Conservation (phyloP, 352 stramenopile species). For the Phytophthora multivora region DNA sequence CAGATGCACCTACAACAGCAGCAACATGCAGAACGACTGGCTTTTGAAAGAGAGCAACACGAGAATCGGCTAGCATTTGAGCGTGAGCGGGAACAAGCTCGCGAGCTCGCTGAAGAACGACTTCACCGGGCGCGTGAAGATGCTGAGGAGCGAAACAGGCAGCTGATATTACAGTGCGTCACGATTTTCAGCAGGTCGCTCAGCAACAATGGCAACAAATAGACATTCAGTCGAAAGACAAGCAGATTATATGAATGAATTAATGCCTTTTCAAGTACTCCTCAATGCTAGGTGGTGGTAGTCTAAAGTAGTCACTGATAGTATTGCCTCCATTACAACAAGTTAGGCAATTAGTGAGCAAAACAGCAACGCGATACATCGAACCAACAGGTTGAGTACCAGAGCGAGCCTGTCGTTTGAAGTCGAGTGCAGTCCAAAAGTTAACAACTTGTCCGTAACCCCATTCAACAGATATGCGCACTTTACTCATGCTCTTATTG, state of each 20-base stretch:
- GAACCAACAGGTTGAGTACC: neutral
- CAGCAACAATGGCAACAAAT: neutral
- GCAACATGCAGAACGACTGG: neutral
- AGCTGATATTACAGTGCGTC: neutral
- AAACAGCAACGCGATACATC: neutral
- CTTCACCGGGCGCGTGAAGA: neutral
- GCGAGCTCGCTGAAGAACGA: neutral
- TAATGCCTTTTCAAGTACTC: neutral
- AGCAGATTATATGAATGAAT: neutral
- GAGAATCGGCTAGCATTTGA: neutral
- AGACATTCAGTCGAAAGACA: neutral
- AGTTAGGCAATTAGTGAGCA: neutral
- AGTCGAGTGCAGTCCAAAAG: neutral
- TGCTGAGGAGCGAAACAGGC: neutral
- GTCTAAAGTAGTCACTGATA: neutral
- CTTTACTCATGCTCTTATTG: constrained; percentile 1
- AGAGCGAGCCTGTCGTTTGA: neutral
- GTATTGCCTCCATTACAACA: neutral
- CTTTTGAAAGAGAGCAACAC: neutral
- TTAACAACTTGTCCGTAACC: neutral
- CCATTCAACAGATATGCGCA: neutral
- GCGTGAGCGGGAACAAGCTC: neutral
- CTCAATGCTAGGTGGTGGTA: neutral
- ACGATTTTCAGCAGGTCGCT: neutral
- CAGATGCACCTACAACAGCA: neutral